A percentile compares a stretch with the other conserved stretches of the same genome.
phyloP scores from a whole-genome alignment of 345 rosid species.

The Euphorbia pulcherrima region DNA sequence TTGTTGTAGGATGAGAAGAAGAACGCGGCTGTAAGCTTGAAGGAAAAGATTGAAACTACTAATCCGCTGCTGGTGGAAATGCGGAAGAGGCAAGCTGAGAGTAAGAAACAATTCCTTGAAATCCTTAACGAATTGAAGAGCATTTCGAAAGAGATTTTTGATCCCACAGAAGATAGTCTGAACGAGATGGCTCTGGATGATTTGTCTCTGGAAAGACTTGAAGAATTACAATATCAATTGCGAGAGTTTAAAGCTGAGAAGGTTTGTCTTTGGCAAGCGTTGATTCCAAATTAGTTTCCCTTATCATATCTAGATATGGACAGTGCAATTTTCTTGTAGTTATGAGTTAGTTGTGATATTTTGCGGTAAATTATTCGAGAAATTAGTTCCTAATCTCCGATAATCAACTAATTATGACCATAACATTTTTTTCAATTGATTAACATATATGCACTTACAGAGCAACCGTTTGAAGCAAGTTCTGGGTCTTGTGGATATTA shows the following conservation, averaged over 20 bases:
- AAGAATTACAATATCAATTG: constrained; percentile 62
- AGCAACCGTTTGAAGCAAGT: constrained; percentile 62
- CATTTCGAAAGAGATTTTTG: constrained; percentile 47
- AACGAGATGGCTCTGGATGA: constrained; percentile 38
- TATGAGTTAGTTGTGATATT: background rate
- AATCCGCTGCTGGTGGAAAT: constrained; percentile 40
- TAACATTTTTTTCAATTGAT: background rate
- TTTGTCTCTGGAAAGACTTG: constrained; percentile 70
- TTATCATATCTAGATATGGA: background rate
- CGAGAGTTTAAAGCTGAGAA: constrained; percentile 67
- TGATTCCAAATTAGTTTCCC: background rate
- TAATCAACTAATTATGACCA: background rate
- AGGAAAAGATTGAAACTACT: constrained; percentile 40
- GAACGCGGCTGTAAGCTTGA: constrained; percentile 26
- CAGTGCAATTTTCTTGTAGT: no score
- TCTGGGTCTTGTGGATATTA: constrained; percentile 40
- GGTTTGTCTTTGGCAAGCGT: constrained; percentile 32
- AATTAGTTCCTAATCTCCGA: background rate
- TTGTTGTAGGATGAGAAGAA: background rate
- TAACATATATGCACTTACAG: constrained; percentile 32
- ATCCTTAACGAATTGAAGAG: constrained; percentile 41
- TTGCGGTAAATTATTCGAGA: background rate
- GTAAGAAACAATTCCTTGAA: constrained; percentile 41
- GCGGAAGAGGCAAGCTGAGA: constrained; percentile 43
- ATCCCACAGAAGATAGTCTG: constrained; percentile 29